A percentile compares a stretch with the other conserved stretches of the same genome.
Evolutionary conservation across 495 filamentous ascomycete species (phyloP).

Genomic region (Aspergillus avenaceus): DNA sequence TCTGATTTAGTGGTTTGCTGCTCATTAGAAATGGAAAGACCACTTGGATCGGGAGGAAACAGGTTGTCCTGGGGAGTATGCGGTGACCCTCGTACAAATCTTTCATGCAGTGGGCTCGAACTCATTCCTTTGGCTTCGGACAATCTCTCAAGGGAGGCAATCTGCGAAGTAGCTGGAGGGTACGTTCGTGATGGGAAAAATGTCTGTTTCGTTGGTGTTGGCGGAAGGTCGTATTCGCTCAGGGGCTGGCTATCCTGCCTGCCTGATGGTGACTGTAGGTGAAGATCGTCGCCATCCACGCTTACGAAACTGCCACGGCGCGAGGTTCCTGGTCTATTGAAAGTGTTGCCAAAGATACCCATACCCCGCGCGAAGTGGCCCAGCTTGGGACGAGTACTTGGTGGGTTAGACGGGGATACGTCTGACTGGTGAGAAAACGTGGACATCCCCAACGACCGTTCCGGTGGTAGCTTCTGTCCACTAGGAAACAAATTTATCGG

Average conservation of each 20-base stretch:
- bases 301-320: slow-evolving; percentile 74
- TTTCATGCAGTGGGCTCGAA: slow-evolving; percentile 33
- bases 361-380: slow-evolving; percentile 63
- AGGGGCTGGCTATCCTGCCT: slow-evolving; percentile 56
- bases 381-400: slow-evolving; percentile 38
- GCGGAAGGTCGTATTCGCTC: slow-evolving; percentile 72
- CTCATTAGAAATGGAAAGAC: slow-evolving; percentile 64
- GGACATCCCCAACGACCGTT: slow-evolving; percentile 51
- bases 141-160: slow-evolving; percentile 34
- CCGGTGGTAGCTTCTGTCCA: slow-evolving; percentile 50
- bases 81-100: slow-evolving; percentile 56
- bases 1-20: slow-evolving; percentile 38
- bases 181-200: slow-evolving; percentile 43
- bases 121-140: slow-evolving; percentile 28
- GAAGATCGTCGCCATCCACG: slow-evolving; percentile 67
- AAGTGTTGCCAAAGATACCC: slow-evolving; percentile 62
- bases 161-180: slow-evolving; percentile 38
- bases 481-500: slow-evolving; percentile 60
- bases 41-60: slow-evolving; percentile 76
- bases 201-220: slow-evolving; percentile 84
- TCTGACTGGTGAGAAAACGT: slow-evolving; percentile 60
- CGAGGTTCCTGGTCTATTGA: slow-evolving; percentile 46
- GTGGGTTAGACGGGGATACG: slow-evolving; percentile 58
- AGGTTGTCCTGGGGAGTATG: slow-evolving; percentile 75
- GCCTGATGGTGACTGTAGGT: slow-evolving; percentile 52